Base-by-base conservation (phyloP, 495 filamentous ascomycete species). In the Neurospora sp. region DNA sequence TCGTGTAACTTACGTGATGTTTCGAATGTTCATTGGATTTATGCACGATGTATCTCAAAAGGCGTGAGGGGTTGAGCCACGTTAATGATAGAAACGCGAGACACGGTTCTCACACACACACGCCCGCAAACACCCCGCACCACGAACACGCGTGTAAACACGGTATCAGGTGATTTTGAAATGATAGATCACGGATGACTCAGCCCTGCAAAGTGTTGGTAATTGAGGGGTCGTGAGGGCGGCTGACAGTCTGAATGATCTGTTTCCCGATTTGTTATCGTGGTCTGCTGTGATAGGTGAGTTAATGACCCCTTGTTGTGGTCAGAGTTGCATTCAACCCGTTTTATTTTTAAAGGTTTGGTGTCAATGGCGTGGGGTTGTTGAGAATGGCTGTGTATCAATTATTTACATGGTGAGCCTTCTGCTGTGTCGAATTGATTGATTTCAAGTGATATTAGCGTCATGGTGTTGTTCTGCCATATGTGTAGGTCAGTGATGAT, bases 131-230 rank as follows among this genome's bases (percentile, higher is more conserved):
- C 14, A 18, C 74, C 74, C 72, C 74, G 74, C 74, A 66, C 46
- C 72, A 68, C 70, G 44, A 74, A 31, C 53, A 16, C 27, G 53
- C 53, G 7, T 38, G 16, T 27, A 12, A 0, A 74, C 74, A 71
- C 73, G 74, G 11, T 72, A 48, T 76, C 74, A 76, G 74, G 74
- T 76, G 74, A 76, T 35, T 66, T 16, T 14, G 14, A 66, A 16
- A 35, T 66, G 53, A 66, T 35, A 18, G 53, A 66, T 35, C 27
- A 66, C 27, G 53, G 27, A 18, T 66, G 14, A 35, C 53, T 66
- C 53, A 35, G 27, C 53, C 20, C 27, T 35, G 53, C 27, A 66
- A 14, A 22, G n/a, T 59, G 46, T 6, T 20, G 20, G 3, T 11
- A 5, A 35, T 35, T 35, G 27, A 61, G 53, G 53, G 53, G 46